Percentiles rank a stretch among this genome's conserved stretches.
Conservation (phyloP, 148 eudicot genomes). For the Heliamphora exappendiculata region DNA sequence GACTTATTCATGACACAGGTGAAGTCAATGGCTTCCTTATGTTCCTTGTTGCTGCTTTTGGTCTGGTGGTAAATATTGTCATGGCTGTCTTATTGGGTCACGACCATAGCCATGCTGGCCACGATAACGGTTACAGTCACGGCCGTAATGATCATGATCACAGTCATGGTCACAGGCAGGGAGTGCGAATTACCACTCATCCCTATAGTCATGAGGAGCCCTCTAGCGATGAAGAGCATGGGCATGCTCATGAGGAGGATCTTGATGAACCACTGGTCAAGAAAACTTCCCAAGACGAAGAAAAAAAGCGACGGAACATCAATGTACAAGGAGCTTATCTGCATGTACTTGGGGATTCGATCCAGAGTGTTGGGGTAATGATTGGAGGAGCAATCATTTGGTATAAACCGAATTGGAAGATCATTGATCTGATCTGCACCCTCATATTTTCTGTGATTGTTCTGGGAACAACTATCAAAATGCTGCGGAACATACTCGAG, state of each 20-base stretch:
- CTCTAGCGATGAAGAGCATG: slow-evolving; percentile 21
- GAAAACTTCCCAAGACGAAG: slow-evolving; percentile 10
- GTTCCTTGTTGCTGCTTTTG: slow-evolving; percentile 80
- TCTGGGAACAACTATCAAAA: slow-evolving; percentile 58
- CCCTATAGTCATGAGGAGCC: slow-evolving; percentile 12
- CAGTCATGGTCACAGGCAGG: slow-evolving; percentile 37
- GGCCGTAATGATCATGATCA: slow-evolving; percentile 17
- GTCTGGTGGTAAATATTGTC: slow-evolving; percentile 61
- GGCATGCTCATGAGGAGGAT: slow-evolving; percentile 34
- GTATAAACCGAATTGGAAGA: slow-evolving; percentile 74
- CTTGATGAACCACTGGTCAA: slow-evolving; percentile 41
- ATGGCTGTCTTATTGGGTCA: slow-evolving; percentile 84
- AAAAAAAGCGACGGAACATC: slow-evolving; percentile 42
- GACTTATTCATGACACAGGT: slow-evolving; percentile 56
- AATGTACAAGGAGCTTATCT: slow-evolving; percentile 82
- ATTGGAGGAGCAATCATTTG: slow-evolving; percentile 78
- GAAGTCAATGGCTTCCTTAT: slow-evolving; percentile 78
- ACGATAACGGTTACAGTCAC: slow-evolving; percentile 21
- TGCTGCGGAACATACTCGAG: slow-evolving; percentile 64
- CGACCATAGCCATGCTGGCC: slow-evolving; percentile 51
- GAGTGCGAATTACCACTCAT: slow-evolving; percentile 31
- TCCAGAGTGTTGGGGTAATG: slow-evolving; percentile 89
- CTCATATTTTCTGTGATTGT: slow-evolving; percentile 61
- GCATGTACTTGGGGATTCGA: slow-evolving; percentile 78
- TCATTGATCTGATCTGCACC: slow-evolving; percentile 73